Conservation (phyloP, 192 early-diverging fungal species). For the Backusella australiensis region DNA sequence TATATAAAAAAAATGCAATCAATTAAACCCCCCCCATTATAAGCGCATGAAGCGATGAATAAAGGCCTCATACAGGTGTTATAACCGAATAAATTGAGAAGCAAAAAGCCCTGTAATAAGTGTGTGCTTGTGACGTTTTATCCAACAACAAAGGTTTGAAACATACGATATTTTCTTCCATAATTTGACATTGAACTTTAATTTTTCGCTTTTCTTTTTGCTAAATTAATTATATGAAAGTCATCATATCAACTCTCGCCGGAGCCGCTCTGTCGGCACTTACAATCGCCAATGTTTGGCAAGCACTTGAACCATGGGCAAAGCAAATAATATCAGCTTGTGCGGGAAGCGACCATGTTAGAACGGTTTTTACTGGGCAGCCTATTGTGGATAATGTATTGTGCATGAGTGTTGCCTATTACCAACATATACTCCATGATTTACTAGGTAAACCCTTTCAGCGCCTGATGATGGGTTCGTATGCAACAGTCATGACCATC, state of each 20-base stretch:
- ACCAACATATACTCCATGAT: slow-evolving; percentile 15
- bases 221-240: background rate
- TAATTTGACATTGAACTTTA: background rate
- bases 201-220: background rate
- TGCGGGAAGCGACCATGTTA: background rate
- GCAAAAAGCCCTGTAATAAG: too few relatives aligned
- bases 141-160: background rate
- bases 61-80: too few relatives aligned
- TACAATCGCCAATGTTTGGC: background rate
- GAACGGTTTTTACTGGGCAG: background rate
- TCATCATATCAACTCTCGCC: background rate
- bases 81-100: too few relatives aligned
- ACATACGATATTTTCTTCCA: background rate
- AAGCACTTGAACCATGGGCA: background rate
- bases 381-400: background rate
- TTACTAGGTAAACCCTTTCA: background rate
- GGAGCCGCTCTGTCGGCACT: background rate
- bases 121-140: too few relatives aligned
- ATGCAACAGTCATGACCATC: background rate
- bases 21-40: too few relatives aligned
- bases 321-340: background rate
- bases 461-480: background rate
- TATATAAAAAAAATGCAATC: too few relatives aligned
- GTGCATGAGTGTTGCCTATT: background rate
- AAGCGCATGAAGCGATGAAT: too few relatives aligned